Base-by-base conservation (phyloP, 2,329 filamentous ascomycete genomes). In the Trichocomaceae sp. region DNA sequence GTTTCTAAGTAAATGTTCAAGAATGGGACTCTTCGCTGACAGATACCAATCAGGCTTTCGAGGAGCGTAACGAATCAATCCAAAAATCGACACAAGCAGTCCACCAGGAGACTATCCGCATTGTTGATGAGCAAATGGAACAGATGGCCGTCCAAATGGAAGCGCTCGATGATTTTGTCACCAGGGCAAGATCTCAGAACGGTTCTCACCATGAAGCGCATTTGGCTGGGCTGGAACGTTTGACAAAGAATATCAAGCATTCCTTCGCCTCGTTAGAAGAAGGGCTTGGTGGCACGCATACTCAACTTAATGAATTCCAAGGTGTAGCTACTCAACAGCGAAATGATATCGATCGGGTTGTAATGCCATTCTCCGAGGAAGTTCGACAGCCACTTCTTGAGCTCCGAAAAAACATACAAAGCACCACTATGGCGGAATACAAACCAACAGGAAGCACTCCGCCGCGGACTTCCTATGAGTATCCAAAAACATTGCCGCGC, bases 131-230 rank as follows among this genome's bases (percentile, higher is more conserved):
- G 55, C 93, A 99, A 72, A 88, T 95, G 74, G 80, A 82, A 54
- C 88, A 95, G 61, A 86, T 99, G 66, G 86, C 88, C 58, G 81
- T 79, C n/a, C 90, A 97, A 70, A 91, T 99, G 82, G 83, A 85
- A 55, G 88, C 89, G 1, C 80, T 99, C 7, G 92, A 97, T 64
- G 88, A 92, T 61, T 96, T 96, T 63, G 90, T 97, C 39, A 81
- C 85, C 31, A 84, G 88, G 31, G 90, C 95, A 49, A 83, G 86
- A 57, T 82, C 82, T 1, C 87, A 95, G 64, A 97, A 96, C 68
- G 83, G 86, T 29, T 77, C 78, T 17, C 90, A 95, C 66, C 86
- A 93, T 67, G 78, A 83, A 23, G 79, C 81, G 23, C 88, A 95
- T 60, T 71, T 79, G 1, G 69, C 77, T n/a, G 87, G 84, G 1